Evolutionary conservation across 1,284 basidiomycete genomes (phyloP).

Genomic region (Serendipita sp.): DNA sequence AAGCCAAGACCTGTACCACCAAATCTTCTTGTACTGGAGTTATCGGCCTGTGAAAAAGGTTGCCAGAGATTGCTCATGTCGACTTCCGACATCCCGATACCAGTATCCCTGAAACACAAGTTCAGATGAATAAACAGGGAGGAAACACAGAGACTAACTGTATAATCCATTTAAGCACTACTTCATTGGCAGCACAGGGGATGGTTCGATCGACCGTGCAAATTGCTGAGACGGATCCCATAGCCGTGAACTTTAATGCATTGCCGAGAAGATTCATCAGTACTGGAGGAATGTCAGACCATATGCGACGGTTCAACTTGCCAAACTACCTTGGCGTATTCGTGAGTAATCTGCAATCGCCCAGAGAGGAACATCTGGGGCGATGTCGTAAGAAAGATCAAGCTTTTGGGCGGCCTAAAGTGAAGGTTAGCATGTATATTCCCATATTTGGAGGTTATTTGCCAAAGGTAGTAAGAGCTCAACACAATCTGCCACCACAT

Average conservation of each 20-base stretch:
- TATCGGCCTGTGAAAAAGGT: constrained; percentile 62
- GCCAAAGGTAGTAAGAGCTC: constrained; percentile 35
- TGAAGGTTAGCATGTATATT: not conserved
- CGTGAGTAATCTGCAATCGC: constrained; percentile 57
- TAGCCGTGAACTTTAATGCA: constrained; percentile 55
- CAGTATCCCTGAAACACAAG: constrained; percentile 36
- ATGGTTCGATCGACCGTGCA: constrained; percentile 36
- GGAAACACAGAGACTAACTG: constrained; percentile 27
- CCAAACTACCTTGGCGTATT: constrained; percentile 44
- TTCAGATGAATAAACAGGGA: not conserved
- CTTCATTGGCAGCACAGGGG: constrained; percentile 27
- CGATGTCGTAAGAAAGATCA: constrained; percentile 55
- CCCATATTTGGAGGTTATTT: not conserved
- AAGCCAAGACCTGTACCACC: constrained; percentile 52
- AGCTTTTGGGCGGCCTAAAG: constrained; percentile 55
- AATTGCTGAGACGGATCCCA: constrained; percentile 44
- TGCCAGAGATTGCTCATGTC: constrained; percentile 53
- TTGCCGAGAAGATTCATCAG: constrained; percentile 64
- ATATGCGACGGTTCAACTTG: not conserved
- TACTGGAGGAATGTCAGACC: constrained; percentile 25
- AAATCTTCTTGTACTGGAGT: constrained; percentile 54
- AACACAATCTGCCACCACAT: constrained; percentile 60
- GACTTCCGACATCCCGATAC: constrained; percentile 47
- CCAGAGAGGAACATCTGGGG: constrained; percentile 47
- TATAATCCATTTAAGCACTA: constrained; percentile 47